Evolutionary conservation across 2,329 filamentous ascomycete species (phyloP).

Genomic region (Huntiella bhutanensis): DNA sequence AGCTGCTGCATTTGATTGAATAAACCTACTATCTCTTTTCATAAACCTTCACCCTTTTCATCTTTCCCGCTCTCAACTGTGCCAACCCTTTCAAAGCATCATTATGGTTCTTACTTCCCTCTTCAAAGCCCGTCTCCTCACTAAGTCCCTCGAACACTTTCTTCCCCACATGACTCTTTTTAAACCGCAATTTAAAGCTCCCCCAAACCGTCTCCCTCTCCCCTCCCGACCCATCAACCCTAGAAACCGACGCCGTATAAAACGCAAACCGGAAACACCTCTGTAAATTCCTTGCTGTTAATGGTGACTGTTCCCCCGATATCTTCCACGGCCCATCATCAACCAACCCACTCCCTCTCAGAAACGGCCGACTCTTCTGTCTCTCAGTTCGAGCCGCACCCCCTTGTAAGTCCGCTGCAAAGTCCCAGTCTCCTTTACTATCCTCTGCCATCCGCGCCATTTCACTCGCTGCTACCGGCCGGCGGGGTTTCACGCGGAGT

Average conservation of each 20-base stretch:
- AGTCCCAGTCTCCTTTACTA: conserved; percentile 2
- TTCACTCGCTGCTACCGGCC: neutral
- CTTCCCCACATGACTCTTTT: neutral
- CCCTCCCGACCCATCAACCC: conserved; percentile 1
- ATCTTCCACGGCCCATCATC: conserved; percentile 7
- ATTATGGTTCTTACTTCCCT: conserved; percentile 2
- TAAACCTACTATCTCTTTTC: neutral
- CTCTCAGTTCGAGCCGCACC: conserved; percentile 2
- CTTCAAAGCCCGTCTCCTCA: conserved; percentile 4
- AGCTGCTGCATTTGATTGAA: conserved; percentile 21
- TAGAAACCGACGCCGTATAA: conserved; percentile 8
- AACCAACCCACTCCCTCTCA: conserved; percentile 5
- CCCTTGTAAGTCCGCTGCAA: conserved; percentile 4
- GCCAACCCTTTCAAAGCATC: neutral
- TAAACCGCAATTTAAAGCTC: conserved; percentile 1
- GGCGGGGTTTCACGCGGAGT: conserved; percentile 3
- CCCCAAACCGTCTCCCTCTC: conserved; percentile 7
- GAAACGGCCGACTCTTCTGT: conserved; percentile 8
- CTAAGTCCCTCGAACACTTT: conserved; percentile 4
- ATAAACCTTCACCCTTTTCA: neutral
- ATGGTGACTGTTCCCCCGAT: conserved; percentile 2
- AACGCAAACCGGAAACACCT: conserved; percentile 10
- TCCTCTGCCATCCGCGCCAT: neutral
- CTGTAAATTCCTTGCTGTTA: conserved; percentile 9
- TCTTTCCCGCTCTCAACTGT: neutral